A percentile compares a stretch with the other conserved stretches of the same genome.
Conservation (phyloP, 306 rosid genomes). For the Cucumis melo region DNA sequence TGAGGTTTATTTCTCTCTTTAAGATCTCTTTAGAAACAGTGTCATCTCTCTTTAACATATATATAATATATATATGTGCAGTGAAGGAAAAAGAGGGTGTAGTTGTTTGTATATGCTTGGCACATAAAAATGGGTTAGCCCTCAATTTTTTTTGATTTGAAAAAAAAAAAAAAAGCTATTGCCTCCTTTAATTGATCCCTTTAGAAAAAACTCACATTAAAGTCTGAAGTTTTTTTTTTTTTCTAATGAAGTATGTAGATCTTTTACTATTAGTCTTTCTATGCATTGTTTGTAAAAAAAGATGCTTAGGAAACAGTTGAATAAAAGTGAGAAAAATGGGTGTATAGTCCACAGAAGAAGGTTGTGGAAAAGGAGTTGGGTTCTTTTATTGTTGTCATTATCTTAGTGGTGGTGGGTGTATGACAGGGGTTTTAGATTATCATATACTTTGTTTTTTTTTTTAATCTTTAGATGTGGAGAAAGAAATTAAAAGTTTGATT, state of each 20-base stretch:
- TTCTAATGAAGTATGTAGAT: too few species aligned
- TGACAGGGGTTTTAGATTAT: too few species aligned
- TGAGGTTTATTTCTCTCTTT: slow-evolving; percentile 13
- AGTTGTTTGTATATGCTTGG: slow-evolving; percentile 32
- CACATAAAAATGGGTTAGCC: slow-evolving; percentile 17
- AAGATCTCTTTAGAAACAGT: slow-evolving; percentile 23
- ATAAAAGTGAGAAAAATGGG: neutral
- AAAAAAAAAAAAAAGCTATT: neutral
- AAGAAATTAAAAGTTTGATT: neutral
- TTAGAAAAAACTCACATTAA: neutral
- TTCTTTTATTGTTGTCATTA: neutral
- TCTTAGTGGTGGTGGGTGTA: neutral
- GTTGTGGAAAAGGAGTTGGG: neutral
- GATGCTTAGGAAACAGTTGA: neutral
- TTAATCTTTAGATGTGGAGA: neutral
- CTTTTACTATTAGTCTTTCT: too few species aligned
- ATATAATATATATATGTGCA: slow-evolving; percentile 6
- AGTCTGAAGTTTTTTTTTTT: neutral
- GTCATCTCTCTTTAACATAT: slow-evolving; percentile 24
- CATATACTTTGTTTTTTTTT: too few species aligned
- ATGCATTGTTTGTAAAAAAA: neutral
- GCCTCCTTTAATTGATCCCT: neutral
- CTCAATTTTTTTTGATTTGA: slow-evolving; percentile 10
- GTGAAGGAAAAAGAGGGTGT: slow-evolving; percentile 20
- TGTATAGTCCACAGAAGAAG: neutral